Conservation (phyloP, 768 basidiomycete species). For the Suillus plorans region DNA sequence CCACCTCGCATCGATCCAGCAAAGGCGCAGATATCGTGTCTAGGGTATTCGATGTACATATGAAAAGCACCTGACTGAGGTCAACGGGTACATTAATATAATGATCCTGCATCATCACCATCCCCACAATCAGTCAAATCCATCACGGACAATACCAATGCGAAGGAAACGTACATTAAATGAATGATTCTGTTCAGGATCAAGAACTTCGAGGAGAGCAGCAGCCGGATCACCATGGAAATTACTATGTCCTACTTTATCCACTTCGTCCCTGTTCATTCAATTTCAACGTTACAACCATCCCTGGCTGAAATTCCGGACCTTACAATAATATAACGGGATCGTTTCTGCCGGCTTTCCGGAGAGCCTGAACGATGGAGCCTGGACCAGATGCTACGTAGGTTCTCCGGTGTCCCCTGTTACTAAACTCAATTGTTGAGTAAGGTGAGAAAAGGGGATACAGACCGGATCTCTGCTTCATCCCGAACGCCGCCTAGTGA, state of each 20-base stretch:
- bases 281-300: slow-evolving; percentile 5
- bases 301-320: neutral
- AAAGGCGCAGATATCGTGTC: slow-evolving; percentile 89
- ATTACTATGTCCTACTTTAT: slow-evolving; percentile 85
- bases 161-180: slow-evolving; percentile 56
- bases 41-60: slow-evolving; percentile 89
- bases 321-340: slow-evolving; percentile 71
- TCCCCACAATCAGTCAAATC: neutral
- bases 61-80: slow-evolving; percentile 85
- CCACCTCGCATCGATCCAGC: slow-evolving; percentile 86
- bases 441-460: slow-evolving; percentile 9
- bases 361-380: slow-evolving; percentile 80
- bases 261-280: slow-evolving; percentile 70
- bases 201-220: slow-evolving; percentile 87
- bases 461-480: slow-evolving; percentile 74
- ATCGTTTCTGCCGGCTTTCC: slow-evolving; percentile 80
- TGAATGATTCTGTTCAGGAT: slow-evolving; percentile 89
- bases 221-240: slow-evolving; percentile 93
- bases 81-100: slow-evolving; percentile 90
- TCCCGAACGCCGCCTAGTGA: slow-evolving; percentile 91
- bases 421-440: neutral
- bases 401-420: slow-evolving; percentile 68
- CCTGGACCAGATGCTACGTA: slow-evolving; percentile 92
- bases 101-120: slow-evolving; percentile 63
- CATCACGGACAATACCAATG: neutral